A percentile compares a stretch with the other conserved stretches of the same genome.
phyloP scores from a whole-genome alignment of 2,329 filamentous ascomycete genomes.

The Fusarium transvaalense region DNA sequence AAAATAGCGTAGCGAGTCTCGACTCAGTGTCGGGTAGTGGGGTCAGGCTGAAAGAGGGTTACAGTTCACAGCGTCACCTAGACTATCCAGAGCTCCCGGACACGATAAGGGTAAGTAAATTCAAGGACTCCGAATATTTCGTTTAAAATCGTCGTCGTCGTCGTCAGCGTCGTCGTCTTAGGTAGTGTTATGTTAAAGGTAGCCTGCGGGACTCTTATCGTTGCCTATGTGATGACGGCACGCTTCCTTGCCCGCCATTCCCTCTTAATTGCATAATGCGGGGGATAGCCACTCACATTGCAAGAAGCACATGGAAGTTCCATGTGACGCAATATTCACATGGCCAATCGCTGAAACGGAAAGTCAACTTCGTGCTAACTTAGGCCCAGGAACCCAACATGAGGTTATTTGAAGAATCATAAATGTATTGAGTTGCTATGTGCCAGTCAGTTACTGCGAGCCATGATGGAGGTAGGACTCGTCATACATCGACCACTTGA shows the following conservation, averaged over 20 bases:
- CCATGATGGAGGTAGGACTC: neutral
- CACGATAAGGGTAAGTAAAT: neutral
- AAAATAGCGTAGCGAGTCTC: slow-evolving; percentile 45
- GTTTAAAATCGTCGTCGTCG: slow-evolving; percentile 36
- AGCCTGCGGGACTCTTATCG: slow-evolving; percentile 50
- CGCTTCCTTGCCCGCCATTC: slow-evolving; percentile 25
- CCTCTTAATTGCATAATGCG: slow-evolving; percentile 44
- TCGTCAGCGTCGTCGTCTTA: slow-evolving; percentile 41
- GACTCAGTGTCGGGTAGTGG: slow-evolving; percentile 44
- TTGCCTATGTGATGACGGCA: slow-evolving; percentile 53
- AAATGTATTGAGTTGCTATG: neutral
- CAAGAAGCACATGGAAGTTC: slow-evolving; percentile 25
- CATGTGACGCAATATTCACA: slow-evolving; percentile 52
- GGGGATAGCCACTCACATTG: slow-evolving; percentile 40
- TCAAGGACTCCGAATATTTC: slow-evolving; percentile 1
- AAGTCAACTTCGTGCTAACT: slow-evolving; percentile 8
- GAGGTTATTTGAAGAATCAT: slow-evolving; percentile 27
- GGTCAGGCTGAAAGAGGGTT: slow-evolving; percentile 44
- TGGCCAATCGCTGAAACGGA: slow-evolving; percentile 18
- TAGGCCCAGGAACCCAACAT: slow-evolving; percentile 1
- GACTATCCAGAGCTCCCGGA: neutral
- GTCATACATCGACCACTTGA: neutral
- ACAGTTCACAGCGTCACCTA: slow-evolving; percentile 3
- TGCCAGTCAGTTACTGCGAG: neutral
- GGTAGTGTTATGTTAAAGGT: slow-evolving; percentile 30